Conservation (phyloP, 1,139 yeast genomes). For the Magnusiomyces suaveolens region DNA sequence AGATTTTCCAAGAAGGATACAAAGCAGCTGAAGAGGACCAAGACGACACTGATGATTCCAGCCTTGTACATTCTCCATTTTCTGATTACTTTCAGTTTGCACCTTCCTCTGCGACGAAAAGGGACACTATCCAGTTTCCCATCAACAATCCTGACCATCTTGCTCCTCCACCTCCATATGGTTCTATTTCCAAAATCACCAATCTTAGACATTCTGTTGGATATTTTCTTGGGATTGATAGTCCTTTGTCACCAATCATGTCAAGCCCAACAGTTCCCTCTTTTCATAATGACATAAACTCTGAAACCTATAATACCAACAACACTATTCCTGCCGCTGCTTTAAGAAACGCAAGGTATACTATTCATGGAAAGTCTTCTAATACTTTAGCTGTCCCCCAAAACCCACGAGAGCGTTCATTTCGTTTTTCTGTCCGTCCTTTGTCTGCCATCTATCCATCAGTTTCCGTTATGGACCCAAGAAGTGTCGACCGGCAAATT, state of each 20-base stretch:
- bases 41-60: conserved; percentile 7
- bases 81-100: conserved; percentile 6
- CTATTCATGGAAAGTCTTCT: neutral
- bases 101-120: neutral
- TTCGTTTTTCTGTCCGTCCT: conserved; percentile 2
- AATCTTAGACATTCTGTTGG: neutral
- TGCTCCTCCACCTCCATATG: neutral
- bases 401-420: neutral
- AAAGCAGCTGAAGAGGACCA: conserved; percentile 5
- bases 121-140: conserved; percentile 1
- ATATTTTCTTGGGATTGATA: too few species aligned
- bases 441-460: conserved; percentile 3
- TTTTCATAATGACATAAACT: too few species aligned
- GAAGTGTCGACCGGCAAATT: neutral
- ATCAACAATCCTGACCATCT: neutral
- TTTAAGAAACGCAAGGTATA: neutral
- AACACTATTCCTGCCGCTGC: neutral
- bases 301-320: neutral
- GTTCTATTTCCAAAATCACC: neutral
- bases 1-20: neutral
- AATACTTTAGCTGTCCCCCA: neutral
- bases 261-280: too few species aligned
- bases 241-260: neutral
- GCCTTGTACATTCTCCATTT: conserved; percentile 2
- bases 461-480: conserved; percentile 1